These are phyloP conservation scores for Viola pubescens DNA, from an alignment of 441 rosid species.

Conservation along the genomic window DNA sequence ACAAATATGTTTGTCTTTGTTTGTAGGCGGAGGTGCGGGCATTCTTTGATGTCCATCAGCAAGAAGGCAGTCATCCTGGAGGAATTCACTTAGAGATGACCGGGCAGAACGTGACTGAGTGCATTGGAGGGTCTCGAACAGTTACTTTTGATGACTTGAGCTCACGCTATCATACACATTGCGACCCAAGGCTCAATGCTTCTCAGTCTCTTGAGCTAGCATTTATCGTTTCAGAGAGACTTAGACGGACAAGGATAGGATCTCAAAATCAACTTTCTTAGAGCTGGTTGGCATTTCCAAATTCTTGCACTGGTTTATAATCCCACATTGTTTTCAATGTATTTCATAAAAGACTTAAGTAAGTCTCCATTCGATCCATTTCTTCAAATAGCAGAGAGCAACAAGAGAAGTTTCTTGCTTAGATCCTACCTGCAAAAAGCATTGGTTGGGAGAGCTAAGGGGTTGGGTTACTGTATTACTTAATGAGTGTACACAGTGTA, in stretches of 20 bases:
- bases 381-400: not conserved
- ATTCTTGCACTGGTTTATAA: not conserved
- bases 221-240: slow-evolving; percentile 59
- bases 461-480: no score
- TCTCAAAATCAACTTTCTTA: slow-evolving; percentile 26
- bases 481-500: no score
- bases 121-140: slow-evolving; percentile 75
- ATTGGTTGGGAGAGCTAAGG: no score
- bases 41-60: slow-evolving; percentile 74
- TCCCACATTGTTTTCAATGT: slow-evolving; percentile 4
- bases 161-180: slow-evolving; percentile 70
- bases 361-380: slow-evolving; percentile 9
- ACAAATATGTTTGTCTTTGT: not conserved
- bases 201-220: slow-evolving; percentile 65
- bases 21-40: slow-evolving; percentile 60
- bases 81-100: slow-evolving; percentile 79
- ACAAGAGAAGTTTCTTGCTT: not conserved
- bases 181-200: slow-evolving; percentile 70
- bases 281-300: slow-evolving; percentile 15
- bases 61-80: slow-evolving; percentile 76
- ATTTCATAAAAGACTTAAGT: slow-evolving; percentile 12
- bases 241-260: slow-evolving; percentile 52
- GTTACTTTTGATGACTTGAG: slow-evolving; percentile 56
- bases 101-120: slow-evolving; percentile 71
- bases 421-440: no score